phyloP scores from a whole-genome alignment of 768 basidiomycete genomes.

The Russula earlei region DNA sequence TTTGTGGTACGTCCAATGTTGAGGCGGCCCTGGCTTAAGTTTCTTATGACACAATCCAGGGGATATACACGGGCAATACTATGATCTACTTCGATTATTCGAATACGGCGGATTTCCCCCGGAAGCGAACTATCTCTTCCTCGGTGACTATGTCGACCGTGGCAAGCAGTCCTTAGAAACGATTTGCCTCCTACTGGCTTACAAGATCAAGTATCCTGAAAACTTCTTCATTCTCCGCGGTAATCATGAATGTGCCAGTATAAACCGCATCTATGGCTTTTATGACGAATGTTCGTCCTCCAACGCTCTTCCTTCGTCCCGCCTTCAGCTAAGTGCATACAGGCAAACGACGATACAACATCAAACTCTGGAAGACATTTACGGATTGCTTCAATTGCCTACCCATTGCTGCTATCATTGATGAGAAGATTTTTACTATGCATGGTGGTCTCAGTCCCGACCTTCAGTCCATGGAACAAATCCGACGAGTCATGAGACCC shows the following conservation, averaged over 20 bases:
- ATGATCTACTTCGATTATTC: slow-evolving; percentile 94
- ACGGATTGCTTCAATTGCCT: slow-evolving; percentile 99
- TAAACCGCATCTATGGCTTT: slow-evolving; percentile 99
- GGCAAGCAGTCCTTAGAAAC: slow-evolving; percentile 99
- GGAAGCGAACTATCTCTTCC: slow-evolving; percentile 99
- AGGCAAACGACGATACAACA: slow-evolving; percentile 99
- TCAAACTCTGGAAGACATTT: slow-evolving; percentile 99
- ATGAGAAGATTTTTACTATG: slow-evolving; percentile 99
- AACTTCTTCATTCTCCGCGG: slow-evolving; percentile 99
- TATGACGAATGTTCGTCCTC: slow-evolving; percentile 90
- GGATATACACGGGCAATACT: slow-evolving; percentile 99
- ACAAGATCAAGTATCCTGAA: slow-evolving; percentile 99
- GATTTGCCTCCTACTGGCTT: slow-evolving; percentile 96
- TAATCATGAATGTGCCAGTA: slow-evolving; percentile 98
- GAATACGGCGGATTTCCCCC: slow-evolving; percentile 99
- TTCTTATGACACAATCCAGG: slow-evolving; percentile 38
- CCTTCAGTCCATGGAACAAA: slow-evolving; percentile 99
- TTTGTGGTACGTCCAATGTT: slow-evolving; percentile 68
- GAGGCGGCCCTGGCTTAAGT: not conserved
- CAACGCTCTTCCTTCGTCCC: not conserved
- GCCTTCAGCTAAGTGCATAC: slow-evolving; percentile 10
- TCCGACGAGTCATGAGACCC: slow-evolving; percentile 96
- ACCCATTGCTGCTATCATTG: slow-evolving; percentile 98
- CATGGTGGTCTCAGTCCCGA: slow-evolving; percentile 96
- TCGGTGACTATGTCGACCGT: slow-evolving; percentile 98